These are phyloP conservation scores for Ehretia macrophylla DNA, from an alignment of 257 asterid species.

Conservation along the genomic window DNA sequence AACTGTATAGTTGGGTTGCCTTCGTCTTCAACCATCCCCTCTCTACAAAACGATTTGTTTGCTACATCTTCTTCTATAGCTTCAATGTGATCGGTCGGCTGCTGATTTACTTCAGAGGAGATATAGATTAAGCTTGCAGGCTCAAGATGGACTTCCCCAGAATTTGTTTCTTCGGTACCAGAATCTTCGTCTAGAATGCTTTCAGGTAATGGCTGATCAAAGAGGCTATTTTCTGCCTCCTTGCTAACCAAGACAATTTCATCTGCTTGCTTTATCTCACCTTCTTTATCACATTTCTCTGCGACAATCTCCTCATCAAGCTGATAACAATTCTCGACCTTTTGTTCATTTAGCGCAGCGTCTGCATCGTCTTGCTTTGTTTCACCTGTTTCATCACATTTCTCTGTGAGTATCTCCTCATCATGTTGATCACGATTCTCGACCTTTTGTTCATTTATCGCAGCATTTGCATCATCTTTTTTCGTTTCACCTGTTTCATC, in stretches of 20 bases:
- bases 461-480: neutral
- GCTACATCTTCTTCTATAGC: slow-evolving; percentile 1
- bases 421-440: no score
- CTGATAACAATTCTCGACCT: slow-evolving; percentile 5
- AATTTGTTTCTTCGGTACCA: slow-evolving; percentile 1
- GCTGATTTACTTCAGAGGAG: slow-evolving; percentile 6
- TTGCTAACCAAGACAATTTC: neutral
- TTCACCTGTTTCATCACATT: neutral
- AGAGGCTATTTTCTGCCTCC: slow-evolving; percentile 10
- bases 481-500: slow-evolving; percentile 9
- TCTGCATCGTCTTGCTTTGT: slow-evolving; percentile 3
- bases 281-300: slow-evolving; percentile 7
- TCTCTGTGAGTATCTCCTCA: neutral
- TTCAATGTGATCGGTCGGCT: slow-evolving; percentile 2
- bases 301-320: slow-evolving; percentile 1
- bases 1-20: neutral
- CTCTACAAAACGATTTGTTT: slow-evolving; percentile 13
- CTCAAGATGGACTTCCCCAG: slow-evolving; percentile 2
- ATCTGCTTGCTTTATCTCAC: slow-evolving; percentile 1
- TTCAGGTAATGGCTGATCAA: slow-evolving; percentile 11
- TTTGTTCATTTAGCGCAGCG: slow-evolving; percentile 8
- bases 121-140: neutral
- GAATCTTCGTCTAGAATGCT: neutral
- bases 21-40: slow-evolving; percentile 7
- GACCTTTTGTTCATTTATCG: no score